Evolutionary conservation across 768 basidiomycete species (phyloP), one percentile per base, ranked within the genome.

Genomic region (Phaffia australis): DNA sequence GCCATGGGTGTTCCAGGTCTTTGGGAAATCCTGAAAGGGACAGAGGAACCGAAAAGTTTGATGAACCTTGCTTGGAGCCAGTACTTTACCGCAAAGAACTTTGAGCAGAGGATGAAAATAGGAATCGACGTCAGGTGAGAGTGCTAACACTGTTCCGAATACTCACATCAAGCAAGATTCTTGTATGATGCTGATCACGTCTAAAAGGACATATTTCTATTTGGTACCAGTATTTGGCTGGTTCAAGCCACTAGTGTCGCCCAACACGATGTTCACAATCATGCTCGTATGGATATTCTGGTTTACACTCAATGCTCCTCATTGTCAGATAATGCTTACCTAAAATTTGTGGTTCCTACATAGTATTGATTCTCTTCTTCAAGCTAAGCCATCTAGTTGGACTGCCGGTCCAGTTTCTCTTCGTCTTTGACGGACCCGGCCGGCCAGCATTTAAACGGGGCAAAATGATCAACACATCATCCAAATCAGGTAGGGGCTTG

Each of bases 381-480:
- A 86, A 88, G 55, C 89, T 89, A 75, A 84, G 85, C 49, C 83
- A 83, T 27, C 81, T 95, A 2, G 83, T 78, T 75, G 55, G 81
- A 64, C 81, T 84, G 6, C 89, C 91, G 0, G 84, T 94, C 70
- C 81, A 91, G 15, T 89, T 89, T 0, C 81, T 95, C 16, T 93
- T 94, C 74, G 88, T 94, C 4, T 95, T 94, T 73, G 90, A 95
- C 76, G 91, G 91, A 0, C 87, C 88, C 0, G 82, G 85, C 68
- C 82, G 92, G 69, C 91, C 91, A 3, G 81, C 83, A 25, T 75
- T 86, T 70, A 95, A 95, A 77, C 74, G 81, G 23, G 85, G 85
- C 49, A 81, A 73, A 59, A 66, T 69, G 47, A 71, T 75, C 32
- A 60, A 65, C 14, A 73, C 73, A n/a, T 68, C 69, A 46, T 74